phyloP scores from a whole-genome alignment of 2,329 filamentous ascomycete species.

The Calonectria henricotiae region DNA sequence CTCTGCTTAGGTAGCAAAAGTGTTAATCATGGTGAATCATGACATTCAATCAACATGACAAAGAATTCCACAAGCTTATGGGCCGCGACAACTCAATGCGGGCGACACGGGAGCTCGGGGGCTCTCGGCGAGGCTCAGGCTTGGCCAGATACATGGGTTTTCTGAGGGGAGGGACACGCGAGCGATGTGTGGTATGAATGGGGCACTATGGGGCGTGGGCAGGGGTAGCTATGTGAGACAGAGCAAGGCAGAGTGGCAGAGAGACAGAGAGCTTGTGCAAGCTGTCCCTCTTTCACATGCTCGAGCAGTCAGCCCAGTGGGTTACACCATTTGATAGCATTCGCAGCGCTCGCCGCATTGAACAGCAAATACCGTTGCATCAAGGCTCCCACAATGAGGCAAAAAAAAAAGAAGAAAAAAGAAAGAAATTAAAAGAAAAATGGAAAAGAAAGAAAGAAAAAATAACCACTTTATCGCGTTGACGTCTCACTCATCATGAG shows the following conservation, averaged over 20 bases:
- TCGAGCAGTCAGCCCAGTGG: too few relatives aligned
- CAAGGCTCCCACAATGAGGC: too few relatives aligned
- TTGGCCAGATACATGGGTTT: conserved; percentile 1
- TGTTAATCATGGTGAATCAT: conserved; percentile 15
- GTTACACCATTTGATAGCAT: too few relatives aligned
- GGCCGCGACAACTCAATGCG: background rate
- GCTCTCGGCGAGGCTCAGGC: conserved; percentile 14
- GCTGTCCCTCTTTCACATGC: background rate
- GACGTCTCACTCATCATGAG: conserved; percentile 1
- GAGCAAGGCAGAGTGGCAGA: background rate
- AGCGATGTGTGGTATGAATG: background rate
- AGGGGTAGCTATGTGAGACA: background rate
- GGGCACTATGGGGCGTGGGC: background rate
- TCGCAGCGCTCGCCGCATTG: too few relatives aligned
- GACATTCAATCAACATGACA: conserved; percentile 13
- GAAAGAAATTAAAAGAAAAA: background rate
- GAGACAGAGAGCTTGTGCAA: conserved; percentile 1
- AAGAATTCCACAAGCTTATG: conserved; percentile 17
- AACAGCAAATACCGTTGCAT: too few relatives aligned
- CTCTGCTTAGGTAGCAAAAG: conserved; percentile 1
- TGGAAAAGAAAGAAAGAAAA: background rate
- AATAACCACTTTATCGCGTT: background rate
- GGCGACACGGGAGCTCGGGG: conserved; percentile 9
- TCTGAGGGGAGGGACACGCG: conserved; percentile 7
- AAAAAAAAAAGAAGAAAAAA: too few relatives aligned